Evolutionary conservation across 2,329 filamentous ascomycete species (phyloP).

Genomic region (Trichoderma sp.): DNA sequence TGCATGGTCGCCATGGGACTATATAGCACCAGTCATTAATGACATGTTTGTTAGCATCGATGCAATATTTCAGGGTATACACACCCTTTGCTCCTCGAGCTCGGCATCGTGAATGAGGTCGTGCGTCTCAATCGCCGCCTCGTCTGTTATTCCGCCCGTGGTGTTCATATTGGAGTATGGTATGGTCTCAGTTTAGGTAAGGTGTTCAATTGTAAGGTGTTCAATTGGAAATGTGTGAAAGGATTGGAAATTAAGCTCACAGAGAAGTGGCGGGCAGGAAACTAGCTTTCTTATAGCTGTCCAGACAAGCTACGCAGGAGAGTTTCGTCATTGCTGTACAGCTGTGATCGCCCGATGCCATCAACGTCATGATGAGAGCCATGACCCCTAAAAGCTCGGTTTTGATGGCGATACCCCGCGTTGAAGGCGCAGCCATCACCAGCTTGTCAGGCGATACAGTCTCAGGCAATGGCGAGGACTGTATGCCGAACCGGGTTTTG

Average conservation of each 20-base stretch:
- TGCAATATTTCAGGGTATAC: too few relatives aligned
- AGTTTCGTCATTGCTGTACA: conserved; percentile 12
- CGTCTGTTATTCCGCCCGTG: conserved; percentile 33
- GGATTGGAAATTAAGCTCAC: background rate
- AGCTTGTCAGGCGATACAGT: conserved; percentile 22
- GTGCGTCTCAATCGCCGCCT: conserved; percentile 37
- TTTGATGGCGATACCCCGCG: conserved; percentile 20
- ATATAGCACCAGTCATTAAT: background rate
- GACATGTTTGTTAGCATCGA: background rate
- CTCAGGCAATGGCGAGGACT: conserved; percentile 2
- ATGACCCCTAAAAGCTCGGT: conserved; percentile 13
- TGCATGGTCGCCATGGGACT: conserved; percentile 23
- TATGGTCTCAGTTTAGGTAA: background rate
- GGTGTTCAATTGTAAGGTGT: background rate
- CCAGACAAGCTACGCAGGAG: background rate
- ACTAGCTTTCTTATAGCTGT: conserved; percentile 21
- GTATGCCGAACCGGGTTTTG: background rate
- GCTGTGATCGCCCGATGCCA: conserved; percentile 16
- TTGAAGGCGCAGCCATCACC: conserved; percentile 19
- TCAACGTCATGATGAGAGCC: conserved; percentile 23
- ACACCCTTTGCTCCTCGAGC: conserved; percentile 36
- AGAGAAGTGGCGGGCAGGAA: background rate
- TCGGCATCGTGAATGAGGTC: conserved; percentile 41
- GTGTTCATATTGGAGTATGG: background rate
- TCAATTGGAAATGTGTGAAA: background rate